Evolutionary conservation across 495 filamentous ascomycete species (phyloP).

Genomic region (Amphirosellinia nigrospora): DNA sequence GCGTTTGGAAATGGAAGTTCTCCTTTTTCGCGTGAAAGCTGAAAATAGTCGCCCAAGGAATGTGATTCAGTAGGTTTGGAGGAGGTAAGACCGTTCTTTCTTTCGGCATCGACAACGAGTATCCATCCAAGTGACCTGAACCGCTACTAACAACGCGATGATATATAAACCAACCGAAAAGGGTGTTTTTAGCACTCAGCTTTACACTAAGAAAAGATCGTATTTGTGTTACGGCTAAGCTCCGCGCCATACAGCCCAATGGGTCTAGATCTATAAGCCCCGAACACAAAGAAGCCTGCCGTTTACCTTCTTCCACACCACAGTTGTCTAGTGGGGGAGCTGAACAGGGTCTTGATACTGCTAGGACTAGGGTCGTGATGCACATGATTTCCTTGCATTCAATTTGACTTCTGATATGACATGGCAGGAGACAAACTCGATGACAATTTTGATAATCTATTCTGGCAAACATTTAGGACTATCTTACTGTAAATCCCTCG

Average conservation of each 20-base stretch:
- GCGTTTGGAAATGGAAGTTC: background rate
- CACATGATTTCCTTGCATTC: background rate
- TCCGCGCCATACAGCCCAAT: background rate
- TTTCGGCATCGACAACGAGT: background rate
- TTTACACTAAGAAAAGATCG: slow-evolving; percentile 8
- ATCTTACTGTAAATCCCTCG: background rate
- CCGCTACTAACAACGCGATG: background rate
- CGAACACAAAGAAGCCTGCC: background rate
- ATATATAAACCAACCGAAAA: background rate
- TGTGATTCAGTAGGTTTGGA: background rate
- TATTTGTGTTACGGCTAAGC: slow-evolving; percentile 4
- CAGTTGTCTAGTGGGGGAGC: background rate
- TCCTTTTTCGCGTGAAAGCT: background rate
- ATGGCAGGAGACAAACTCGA: background rate
- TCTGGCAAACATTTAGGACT: background rate
- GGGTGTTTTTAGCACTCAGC: background rate
- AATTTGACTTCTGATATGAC: background rate
- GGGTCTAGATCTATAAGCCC: background rate
- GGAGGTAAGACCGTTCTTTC: background rate
- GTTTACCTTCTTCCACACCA: background rate
- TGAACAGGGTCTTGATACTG: background rate
- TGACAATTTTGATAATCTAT: background rate
- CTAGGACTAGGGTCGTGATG: background rate
- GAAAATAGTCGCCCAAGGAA: background rate
- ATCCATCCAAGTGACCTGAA: background rate